Evolutionary conservation across 495 filamentous ascomycete species (phyloP), one percentile per base, ranked within the genome.

Genomic region (Neurospora sp.): DNA sequence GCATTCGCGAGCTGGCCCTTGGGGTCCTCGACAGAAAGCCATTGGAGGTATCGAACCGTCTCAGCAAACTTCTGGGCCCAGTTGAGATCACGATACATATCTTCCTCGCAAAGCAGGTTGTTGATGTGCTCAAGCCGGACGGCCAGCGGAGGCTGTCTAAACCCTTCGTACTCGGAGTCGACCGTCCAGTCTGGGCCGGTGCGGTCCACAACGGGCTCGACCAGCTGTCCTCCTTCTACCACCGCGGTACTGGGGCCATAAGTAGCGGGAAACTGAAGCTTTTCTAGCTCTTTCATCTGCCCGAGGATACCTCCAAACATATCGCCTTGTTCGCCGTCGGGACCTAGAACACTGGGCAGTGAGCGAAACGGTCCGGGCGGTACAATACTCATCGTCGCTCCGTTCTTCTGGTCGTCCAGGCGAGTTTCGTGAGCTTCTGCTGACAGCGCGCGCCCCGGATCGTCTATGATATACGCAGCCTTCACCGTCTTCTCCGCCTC

Each of bases 61-160:
- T 78, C 74, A 18, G 27, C 59, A 8, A 78, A 76, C 61, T 75
- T 75, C 12, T 10, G 1, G 69, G 74, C 61, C 79, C 79, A 83
- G 39, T 72, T 12, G 12, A 75, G 37, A 41, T 72, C 76, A 18
- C 80, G 80, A 72, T 80, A 77, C 68, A 78, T 70, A 41, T 82
- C 76, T 39, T 80, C 76, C 20, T 82, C 78, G 72, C 73, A 70
- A 16, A 83, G 76, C 45, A 82, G 82, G 69, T 76, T 79, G 61
- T 74, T 42, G 27, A 78, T 68, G 22, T 72, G 76, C 42, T 76
- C 20, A 27, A 83, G 76, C 9, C 75, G 75, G 12, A 72, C 37
- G 18, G 69, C 76, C 35, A 82, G 68, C 3, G 78, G 79, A 5
- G 76, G 79, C 37, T 78, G 78, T 10, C 39, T 72, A 3, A 10